phyloP scores from a whole-genome alignment of 192 early-diverging fungal genomes.

The Dimargaris verticillata region DNA sequence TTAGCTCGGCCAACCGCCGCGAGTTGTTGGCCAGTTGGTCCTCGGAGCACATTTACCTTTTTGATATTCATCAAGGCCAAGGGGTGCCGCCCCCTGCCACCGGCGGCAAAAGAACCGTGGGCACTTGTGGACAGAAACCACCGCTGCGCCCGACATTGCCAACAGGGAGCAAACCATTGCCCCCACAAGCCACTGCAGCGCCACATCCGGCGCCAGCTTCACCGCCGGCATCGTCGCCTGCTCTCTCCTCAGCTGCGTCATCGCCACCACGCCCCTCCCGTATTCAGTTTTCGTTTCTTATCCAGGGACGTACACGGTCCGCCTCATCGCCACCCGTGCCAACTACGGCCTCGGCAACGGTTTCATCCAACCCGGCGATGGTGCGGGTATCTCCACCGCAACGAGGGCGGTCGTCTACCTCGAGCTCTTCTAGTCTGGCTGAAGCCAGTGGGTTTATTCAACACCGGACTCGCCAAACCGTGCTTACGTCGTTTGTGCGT shows the following conservation, averaged over 20 bases:
- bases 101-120: no score
- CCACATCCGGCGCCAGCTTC: not conserved
- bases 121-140: no score
- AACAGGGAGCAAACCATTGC: no score
- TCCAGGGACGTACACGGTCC: constrained; percentile 4
- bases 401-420: constrained; percentile 12
- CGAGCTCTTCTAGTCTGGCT: constrained; percentile 13
- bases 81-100: no score
- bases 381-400: no score
- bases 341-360: not conserved
- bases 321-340: constrained; percentile 9
- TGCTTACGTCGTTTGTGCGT: constrained; percentile 18
- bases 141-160: no score
- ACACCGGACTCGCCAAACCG: constrained; percentile 11
- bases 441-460: constrained; percentile 7
- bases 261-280: not conserved
- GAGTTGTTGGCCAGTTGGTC: constrained; percentile 41
- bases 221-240: not conserved
- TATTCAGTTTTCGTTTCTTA: constrained; percentile 11
- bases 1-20: constrained; percentile 18
- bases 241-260: not conserved
- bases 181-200: no score
- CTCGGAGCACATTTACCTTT: constrained; percentile 33
- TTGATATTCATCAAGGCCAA: constrained; percentile 38
- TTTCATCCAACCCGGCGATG: no score